A percentile compares a stretch with the other conserved stretches of the same genome.
Evolutionary conservation across 169 alveolate species (phyloP).

Genomic region (Babesia ovis): DNA sequence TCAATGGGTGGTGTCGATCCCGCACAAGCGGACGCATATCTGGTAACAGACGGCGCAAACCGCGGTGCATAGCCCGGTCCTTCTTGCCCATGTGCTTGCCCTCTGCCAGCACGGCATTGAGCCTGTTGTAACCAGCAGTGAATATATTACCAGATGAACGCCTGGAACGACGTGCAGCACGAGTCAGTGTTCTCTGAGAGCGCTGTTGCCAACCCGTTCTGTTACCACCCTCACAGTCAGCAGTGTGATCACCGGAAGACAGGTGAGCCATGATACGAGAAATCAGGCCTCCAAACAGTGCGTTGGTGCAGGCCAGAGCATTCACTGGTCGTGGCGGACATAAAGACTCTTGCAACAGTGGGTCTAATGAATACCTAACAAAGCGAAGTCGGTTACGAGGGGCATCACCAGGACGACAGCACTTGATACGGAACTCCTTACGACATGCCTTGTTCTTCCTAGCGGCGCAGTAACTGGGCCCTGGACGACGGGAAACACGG

Average conservation of each 20-base stretch:
- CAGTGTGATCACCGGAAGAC: conserved; percentile 18
- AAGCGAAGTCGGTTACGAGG: conserved; percentile 11
- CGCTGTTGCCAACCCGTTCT: conserved; percentile 19
- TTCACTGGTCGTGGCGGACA: not conserved
- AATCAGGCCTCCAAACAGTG: not conserved
- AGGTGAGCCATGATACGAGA: conserved; percentile 16
- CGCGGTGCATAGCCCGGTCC: not conserved
- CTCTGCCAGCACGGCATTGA: not conserved
- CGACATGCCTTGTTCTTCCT: not conserved
- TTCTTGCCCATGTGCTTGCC: not conserved
- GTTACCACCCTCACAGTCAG: conserved; percentile 9
- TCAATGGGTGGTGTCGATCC: not conserved
- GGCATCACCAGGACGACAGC: conserved; percentile 11
- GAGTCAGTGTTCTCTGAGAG: not conserved
- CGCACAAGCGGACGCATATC: not conserved
- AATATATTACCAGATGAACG: not conserved
- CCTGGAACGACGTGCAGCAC: not conserved
- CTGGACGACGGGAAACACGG: not conserved
- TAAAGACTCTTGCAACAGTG: not conserved
- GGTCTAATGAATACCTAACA: not conserved
- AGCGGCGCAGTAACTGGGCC: conserved; percentile 11
- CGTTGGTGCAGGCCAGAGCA: conserved; percentile 9
- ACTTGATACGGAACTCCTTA: conserved; percentile 13
- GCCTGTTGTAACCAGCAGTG: not conserved
- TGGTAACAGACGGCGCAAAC: not conserved